Conservation (phyloP, 2,329 filamentous ascomycete species). For the Talaromyces sp. region DNA sequence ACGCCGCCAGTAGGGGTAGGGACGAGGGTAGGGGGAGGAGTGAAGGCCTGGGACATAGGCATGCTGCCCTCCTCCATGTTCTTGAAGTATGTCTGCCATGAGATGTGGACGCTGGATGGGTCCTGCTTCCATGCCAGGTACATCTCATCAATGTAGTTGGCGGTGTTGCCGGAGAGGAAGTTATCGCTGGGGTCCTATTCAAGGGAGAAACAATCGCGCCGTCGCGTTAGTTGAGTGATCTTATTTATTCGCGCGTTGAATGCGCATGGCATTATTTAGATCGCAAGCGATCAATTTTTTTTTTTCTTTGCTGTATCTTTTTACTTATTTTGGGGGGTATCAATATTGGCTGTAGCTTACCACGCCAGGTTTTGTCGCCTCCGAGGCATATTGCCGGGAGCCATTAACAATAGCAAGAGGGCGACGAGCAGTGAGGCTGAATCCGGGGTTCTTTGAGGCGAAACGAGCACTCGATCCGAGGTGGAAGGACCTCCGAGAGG, state of each 20-base stretch:
- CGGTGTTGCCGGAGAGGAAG: constrained; percentile 94
- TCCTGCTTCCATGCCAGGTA: constrained; percentile 97
- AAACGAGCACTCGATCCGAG: constrained; percentile 36
- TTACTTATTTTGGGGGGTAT: constrained; percentile 3
- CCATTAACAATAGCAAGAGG: constrained; percentile 47
- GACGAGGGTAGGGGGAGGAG: constrained; percentile 88
- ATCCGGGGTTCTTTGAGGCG: constrained; percentile 37
- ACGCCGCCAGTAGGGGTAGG: constrained; percentile 79
- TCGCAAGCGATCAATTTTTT: not conserved
- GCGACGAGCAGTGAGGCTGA: constrained; percentile 42
- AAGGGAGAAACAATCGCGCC: constrained; percentile 15
- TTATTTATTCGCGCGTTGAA: constrained; percentile 9
- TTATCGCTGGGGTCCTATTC: constrained; percentile 84
- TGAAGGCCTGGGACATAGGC: constrained; percentile 96
- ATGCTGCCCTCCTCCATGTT: constrained; percentile 99
- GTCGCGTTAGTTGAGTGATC: constrained; percentile 28
- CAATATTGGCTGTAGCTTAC: constrained; percentile 46
- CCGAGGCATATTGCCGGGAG: constrained; percentile 61
- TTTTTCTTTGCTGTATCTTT: not conserved
- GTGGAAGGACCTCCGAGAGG: constrained; percentile 39
- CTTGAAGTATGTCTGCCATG: constrained; percentile 99
- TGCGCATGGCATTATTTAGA: not conserved
- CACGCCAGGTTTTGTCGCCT: constrained; percentile 63
- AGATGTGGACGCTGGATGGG: constrained; percentile 90
- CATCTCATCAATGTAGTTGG: constrained; percentile 99